Evolutionary conservation across 129 eudicot species (phyloP).

Genomic region (Heracleum sosnowskyi): DNA sequence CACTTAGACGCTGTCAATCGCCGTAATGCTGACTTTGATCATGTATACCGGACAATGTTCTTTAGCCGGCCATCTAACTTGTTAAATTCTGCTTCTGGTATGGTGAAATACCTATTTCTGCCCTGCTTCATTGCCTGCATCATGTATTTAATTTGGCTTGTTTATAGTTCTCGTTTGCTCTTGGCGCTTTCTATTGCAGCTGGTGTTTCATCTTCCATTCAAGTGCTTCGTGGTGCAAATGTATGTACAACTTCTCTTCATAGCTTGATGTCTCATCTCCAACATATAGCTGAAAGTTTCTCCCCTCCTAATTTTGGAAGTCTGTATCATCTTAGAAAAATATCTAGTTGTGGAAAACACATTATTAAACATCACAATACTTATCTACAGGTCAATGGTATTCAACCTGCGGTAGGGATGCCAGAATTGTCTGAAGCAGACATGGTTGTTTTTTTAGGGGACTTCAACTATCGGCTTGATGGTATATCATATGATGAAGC

Average conservation of each 20-base stretch:
- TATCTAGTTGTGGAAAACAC: background rate
- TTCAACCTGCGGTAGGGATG: constrained; percentile 38
- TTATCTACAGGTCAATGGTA: constrained; percentile 43
- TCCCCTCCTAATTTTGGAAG: background rate
- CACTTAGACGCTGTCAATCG: constrained; percentile 79
- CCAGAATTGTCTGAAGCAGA: constrained; percentile 95
- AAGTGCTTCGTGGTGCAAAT: constrained; percentile 52
- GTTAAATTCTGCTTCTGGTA: constrained; percentile 65
- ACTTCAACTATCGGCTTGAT: constrained; percentile 84
- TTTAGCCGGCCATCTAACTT: constrained; percentile 60
- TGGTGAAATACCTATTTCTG: constrained; percentile 40
- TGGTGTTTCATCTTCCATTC: constrained; percentile 63
- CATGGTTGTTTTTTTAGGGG: constrained; percentile 89
- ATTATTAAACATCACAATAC: background rate
- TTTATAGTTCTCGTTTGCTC: constrained; percentile 44
- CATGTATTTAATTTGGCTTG: constrained; percentile 41
- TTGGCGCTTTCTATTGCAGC: constrained; percentile 59
- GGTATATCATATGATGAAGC: constrained; percentile 97
- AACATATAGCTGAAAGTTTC: background rate
- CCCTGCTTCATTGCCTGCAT: constrained; percentile 56
- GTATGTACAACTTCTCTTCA: constrained; percentile 38
- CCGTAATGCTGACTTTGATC: constrained; percentile 95
- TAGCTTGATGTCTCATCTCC: constrained; percentile 1
- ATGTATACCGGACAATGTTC: constrained; percentile 83
- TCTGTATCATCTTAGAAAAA: background rate